phyloP scores from a whole-genome alignment of 2,329 filamentous ascomycete genomes.

The Ophiostoma sp. region DNA sequence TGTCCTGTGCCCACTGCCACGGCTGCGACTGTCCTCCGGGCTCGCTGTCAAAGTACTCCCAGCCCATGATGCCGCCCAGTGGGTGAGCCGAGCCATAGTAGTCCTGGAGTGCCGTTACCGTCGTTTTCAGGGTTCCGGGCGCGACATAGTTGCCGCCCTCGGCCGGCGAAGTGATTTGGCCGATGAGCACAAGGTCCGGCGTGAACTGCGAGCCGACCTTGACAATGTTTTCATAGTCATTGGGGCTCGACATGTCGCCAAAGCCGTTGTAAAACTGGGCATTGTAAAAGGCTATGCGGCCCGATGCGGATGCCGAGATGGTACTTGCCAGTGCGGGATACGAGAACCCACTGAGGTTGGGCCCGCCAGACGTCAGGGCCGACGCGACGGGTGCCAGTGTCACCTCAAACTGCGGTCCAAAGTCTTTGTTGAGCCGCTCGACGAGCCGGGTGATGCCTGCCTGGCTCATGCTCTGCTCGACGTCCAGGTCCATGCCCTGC shows the following conservation, averaged over 20 bases:
- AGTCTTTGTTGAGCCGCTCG: constrained; percentile 62
- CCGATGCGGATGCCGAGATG: constrained; percentile 55
- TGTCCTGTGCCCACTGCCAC: constrained; percentile 75
- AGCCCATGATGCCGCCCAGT: constrained; percentile 90
- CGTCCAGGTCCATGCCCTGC: constrained; percentile 70
- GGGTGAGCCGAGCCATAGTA: constrained; percentile 50
- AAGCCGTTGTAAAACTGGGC: constrained; percentile 91
- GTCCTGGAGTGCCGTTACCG: constrained; percentile 45
- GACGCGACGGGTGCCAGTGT: constrained; percentile 77
- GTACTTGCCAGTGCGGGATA: constrained; percentile 73
- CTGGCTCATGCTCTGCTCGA: constrained; percentile 73
- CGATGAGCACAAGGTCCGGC: constrained; percentile 72
- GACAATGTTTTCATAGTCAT: constrained; percentile 53
- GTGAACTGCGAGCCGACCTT: constrained; percentile 51
- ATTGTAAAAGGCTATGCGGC: constrained; percentile 83
- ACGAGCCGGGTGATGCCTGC: constrained; percentile 62
- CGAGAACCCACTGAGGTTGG: constrained; percentile 78
- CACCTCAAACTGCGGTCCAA: constrained; percentile 67
- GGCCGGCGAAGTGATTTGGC: constrained; percentile 73
- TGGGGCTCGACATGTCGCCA: constrained; percentile 56
- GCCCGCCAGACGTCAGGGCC: constrained; percentile 56
- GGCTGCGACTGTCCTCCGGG: constrained; percentile 63
- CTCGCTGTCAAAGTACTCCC: constrained; percentile 88
- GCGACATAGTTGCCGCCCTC: constrained; percentile 64
- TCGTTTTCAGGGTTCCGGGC: constrained; percentile 48